Conservation (phyloP, 352 stramenopile species). For the Phytophthora rubi region DNA sequence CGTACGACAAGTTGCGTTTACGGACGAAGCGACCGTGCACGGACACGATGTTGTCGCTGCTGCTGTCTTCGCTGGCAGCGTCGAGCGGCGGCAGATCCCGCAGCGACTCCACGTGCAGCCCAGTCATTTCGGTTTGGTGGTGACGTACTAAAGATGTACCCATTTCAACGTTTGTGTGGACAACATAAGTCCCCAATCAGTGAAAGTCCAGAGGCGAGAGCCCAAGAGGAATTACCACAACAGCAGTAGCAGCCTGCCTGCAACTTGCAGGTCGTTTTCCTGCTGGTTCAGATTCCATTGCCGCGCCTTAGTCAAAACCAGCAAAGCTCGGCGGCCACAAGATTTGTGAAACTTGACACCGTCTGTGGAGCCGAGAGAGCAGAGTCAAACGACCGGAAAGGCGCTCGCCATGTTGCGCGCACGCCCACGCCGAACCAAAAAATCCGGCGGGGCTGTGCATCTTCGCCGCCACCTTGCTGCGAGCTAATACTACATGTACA, state of each 20-base stretch:
- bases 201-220: too few species aligned
- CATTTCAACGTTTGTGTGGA: not conserved
- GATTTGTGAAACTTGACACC: not conserved
- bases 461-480: not conserved
- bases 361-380: not conserved
- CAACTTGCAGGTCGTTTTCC: not conserved
- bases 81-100: conserved; percentile 24
- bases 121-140: conserved; percentile 28
- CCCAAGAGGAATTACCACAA: not conserved
- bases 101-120: conserved; percentile 16
- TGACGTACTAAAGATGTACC: not conserved
- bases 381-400: not conserved
- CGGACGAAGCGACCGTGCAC: conserved; percentile 77
- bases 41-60: conserved; percentile 17
- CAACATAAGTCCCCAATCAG: too few species aligned
- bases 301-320: not conserved
- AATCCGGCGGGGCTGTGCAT: not conserved
- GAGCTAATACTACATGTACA: not conserved
- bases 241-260: not conserved
- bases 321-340: not conserved
- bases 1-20: conserved; percentile 86
- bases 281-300: not conserved
- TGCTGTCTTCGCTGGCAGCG: conserved; percentile 6
- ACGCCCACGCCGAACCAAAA: not conserved
- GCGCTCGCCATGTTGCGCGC: not conserved